These are phyloP conservation scores for Pseudozyma tsukubaensis DNA, from an alignment of 1,284 basidiomycete species.

Conservation along the genomic window DNA sequence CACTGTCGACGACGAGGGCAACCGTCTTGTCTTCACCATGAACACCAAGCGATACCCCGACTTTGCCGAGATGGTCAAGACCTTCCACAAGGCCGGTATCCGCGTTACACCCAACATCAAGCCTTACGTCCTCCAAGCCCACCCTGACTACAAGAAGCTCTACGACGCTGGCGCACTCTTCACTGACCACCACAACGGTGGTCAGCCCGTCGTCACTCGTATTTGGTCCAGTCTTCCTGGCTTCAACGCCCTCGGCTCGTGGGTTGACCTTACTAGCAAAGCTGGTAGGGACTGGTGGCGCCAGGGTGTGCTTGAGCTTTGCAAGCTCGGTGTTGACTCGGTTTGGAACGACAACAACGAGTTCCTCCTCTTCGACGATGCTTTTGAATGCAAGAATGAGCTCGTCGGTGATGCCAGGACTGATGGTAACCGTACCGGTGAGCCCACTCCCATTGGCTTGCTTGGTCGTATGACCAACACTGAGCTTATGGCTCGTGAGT, in stretches of 20 bases:
- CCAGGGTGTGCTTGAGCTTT: constrained; percentile 68
- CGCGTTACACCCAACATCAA: constrained; percentile 71
- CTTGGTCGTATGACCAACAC: constrained; percentile 70
- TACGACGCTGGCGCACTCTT: constrained; percentile 68
- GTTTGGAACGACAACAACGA: constrained; percentile 72
- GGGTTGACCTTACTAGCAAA: constrained; percentile 70
- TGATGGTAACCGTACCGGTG: constrained; percentile 37
- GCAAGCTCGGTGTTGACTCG: constrained; percentile 69
- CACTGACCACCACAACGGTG: constrained; percentile 63
- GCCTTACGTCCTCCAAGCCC: constrained; percentile 60
- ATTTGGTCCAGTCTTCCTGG: constrained; percentile 70
- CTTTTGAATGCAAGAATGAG: constrained; percentile 63
- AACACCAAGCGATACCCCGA: constrained; percentile 70
- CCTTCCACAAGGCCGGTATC: constrained; percentile 70
- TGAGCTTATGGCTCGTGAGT: constrained; percentile 70
- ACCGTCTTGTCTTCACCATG: constrained; percentile 71
- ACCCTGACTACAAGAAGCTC: constrained; percentile 69
- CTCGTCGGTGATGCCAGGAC: constrained; percentile 30
- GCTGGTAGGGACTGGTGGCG: constrained; percentile 70
- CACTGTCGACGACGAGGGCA: constrained; percentile 69
- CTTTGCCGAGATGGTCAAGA: constrained; percentile 69
- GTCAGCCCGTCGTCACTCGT: constrained; percentile 67
- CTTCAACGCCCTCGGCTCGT: constrained; percentile 69
- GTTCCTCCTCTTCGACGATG: constrained; percentile 70
- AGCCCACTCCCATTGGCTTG: constrained; percentile 60